phyloP scores from a whole-genome alignment of 208 protist genomes.

The Wallacemonas sp. region DNA sequence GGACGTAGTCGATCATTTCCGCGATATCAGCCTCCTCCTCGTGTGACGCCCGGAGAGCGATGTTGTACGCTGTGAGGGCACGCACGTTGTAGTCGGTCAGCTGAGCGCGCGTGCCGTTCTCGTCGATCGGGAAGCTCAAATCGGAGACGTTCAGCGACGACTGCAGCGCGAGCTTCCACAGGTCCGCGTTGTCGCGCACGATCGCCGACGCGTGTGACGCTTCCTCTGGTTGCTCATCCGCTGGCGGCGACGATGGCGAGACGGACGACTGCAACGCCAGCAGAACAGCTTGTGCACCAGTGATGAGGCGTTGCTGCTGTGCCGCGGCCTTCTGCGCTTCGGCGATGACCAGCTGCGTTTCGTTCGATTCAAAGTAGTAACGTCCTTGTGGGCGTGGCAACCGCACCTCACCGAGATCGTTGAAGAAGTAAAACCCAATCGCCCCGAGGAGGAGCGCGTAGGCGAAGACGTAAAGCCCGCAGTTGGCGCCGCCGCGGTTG shows the following conservation, averaged over 20 bases:
- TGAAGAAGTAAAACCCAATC: not conserved
- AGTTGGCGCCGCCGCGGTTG: no score
- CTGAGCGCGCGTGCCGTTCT: not conserved
- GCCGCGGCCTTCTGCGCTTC: not conserved
- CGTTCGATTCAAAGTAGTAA: constrained; percentile 8
- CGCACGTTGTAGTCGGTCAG: constrained; percentile 5
- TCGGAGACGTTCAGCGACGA: not conserved
- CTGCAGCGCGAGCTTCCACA: not conserved
- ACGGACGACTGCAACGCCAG: not conserved
- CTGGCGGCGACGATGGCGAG: no score
- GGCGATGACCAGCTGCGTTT: not conserved
- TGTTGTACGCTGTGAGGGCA: constrained; percentile 5
- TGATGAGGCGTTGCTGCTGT: not conserved
- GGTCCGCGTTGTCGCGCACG: not conserved
- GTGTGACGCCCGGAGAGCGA: not conserved
- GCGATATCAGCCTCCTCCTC: constrained; percentile 2
- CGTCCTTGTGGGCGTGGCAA: not conserved
- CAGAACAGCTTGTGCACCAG: not conserved
- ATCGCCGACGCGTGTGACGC: no score
- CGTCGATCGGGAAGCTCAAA: constrained; percentile 1
- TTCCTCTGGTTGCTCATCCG: no score
- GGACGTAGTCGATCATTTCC: constrained; percentile 15
- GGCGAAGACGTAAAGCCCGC: not conserved
- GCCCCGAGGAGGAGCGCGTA: not conserved
- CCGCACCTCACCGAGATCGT: not conserved